Conservation (phyloP, 768 basidiomycete genomes). For the Sistotremastrum niveocremeum region DNA sequence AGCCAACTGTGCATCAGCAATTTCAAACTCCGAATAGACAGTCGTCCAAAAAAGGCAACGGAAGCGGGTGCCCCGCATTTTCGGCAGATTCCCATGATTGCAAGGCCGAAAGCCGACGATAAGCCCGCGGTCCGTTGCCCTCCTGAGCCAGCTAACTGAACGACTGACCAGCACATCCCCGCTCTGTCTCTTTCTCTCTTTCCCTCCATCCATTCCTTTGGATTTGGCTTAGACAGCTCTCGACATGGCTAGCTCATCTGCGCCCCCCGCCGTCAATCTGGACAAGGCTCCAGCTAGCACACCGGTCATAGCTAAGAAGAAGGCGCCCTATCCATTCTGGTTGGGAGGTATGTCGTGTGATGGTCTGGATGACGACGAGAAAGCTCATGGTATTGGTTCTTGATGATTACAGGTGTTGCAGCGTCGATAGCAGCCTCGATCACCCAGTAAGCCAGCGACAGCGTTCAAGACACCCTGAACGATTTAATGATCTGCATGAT, state of each 20-base stretch:
- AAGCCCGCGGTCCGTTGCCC: too few species aligned
- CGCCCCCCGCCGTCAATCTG: not conserved
- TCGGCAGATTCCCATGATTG: too few species aligned
- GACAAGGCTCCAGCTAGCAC: not conserved
- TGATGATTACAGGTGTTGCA: conserved; percentile 37
- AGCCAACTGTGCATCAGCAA: too few species aligned
- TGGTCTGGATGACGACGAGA: not conserved
- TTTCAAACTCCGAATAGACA: too few species aligned
- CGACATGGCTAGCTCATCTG: not conserved
- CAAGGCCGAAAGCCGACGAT: too few species aligned
- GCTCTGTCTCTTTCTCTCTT: too few species aligned
- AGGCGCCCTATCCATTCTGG: conserved; percentile 78
- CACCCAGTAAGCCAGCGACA: conserved; percentile 46
- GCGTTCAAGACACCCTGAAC: not conserved
- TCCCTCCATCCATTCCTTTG: too few species aligned
- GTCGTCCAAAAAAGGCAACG: too few species aligned
- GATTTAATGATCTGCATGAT: not conserved
- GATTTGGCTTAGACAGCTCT: too few species aligned
- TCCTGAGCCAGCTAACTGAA: too few species aligned
- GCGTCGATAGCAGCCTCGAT: conserved; percentile 83
- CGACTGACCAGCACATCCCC: too few species aligned
- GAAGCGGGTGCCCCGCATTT: too few species aligned
- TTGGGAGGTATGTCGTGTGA: conserved; percentile 44
- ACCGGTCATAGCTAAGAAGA: conserved; percentile 18
- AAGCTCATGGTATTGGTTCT: not conserved